Base-by-base conservation (phyloP, 1,139 yeast species). In the Pichia sp. region DNA sequence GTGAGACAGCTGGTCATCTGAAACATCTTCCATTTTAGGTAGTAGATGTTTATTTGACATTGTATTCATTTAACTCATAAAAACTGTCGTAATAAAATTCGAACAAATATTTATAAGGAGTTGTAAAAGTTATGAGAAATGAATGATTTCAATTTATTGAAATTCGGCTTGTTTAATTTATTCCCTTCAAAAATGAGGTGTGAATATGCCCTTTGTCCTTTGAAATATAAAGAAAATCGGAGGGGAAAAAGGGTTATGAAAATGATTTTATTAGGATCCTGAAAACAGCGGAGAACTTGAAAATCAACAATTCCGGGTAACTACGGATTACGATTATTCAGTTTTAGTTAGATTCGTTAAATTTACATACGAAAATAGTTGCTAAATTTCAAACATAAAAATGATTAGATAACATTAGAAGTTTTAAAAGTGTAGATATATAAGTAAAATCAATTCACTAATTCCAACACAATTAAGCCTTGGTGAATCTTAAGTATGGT, bases 401-500 rank as follows among this genome's bases (percentile, higher is more conserved):
- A 34, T 14, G 10, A 27, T 16, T 41, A 41, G 6, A 36, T 19
- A 36, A 36, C 4, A 29, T 10, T n/a, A n/a, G 3, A 42, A 41
- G n/a, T 9, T 18, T n/a, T 42, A 42, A 18, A 42, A 14, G 7
- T n/a, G 33, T 22, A n/a, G 31, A 41, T 14, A 8, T 34, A n/a
- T 3, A 34, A 34, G 25, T 36, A 36, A 36, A 18, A 8, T 18
- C 25, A 36, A 19, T 36, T 36, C 16, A 36, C n/a, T 25, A 22
- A 2, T 22, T 34, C 27, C 8, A 19, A 41, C 8, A 19, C 29
- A 34, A 31, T 60, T 54, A 63, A 53, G 60, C 64, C 59, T 65
- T 65, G 51, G 84, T 77, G 68, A 72, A 82, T 72, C 91, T 82
- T 70, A 88, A 77, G 78, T 89, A 89, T 53, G 96, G 89, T 77